Conservation (phyloP, 129 eudicot genomes). For the Lactuca sativa region DNA sequence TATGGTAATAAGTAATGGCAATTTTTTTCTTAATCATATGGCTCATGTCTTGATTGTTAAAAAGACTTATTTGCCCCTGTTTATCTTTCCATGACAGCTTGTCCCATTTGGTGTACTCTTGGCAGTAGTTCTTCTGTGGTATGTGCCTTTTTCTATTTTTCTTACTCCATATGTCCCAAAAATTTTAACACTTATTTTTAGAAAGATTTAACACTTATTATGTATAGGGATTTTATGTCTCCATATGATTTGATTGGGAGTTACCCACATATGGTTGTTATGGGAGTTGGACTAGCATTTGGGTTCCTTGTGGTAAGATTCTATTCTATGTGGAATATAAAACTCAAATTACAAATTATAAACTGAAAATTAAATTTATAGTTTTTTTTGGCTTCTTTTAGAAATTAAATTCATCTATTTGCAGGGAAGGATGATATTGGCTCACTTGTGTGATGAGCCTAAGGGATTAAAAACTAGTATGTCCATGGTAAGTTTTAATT, state of each 20-base stretch:
- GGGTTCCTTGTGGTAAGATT: slow-evolving; percentile 94
- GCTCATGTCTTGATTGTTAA: slow-evolving; percentile 1
- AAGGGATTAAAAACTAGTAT: slow-evolving; percentile 95
- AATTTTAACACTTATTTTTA: neutral
- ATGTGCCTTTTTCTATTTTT: slow-evolving; percentile 19
- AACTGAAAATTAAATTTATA: neutral
- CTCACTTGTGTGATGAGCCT: slow-evolving; percentile 98
- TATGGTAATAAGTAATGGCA: slow-evolving; percentile 48
- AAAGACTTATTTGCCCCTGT: slow-evolving; percentile 9
- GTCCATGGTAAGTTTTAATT: slow-evolving; percentile 75
- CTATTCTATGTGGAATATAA: no score
- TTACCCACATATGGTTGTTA: slow-evolving; percentile 76
- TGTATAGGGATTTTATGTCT: slow-evolving; percentile 79
- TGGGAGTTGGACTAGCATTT: slow-evolving; percentile 93
- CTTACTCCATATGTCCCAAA: neutral
- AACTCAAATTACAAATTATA: neutral
- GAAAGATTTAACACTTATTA: neutral
- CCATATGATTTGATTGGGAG: slow-evolving; percentile 65
- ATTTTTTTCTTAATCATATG: neutral
- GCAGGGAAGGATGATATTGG: slow-evolving; percentile 99
- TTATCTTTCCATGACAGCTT: slow-evolving; percentile 49
- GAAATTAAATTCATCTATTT: slow-evolving; percentile 18
- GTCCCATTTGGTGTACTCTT: slow-evolving; percentile 78
- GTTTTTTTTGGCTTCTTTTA: neutral
- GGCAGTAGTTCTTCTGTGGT: slow-evolving; percentile 80